Evolutionary conservation across 805 yeast species (phyloP).

Genomic region (Candida succiphila): DNA sequence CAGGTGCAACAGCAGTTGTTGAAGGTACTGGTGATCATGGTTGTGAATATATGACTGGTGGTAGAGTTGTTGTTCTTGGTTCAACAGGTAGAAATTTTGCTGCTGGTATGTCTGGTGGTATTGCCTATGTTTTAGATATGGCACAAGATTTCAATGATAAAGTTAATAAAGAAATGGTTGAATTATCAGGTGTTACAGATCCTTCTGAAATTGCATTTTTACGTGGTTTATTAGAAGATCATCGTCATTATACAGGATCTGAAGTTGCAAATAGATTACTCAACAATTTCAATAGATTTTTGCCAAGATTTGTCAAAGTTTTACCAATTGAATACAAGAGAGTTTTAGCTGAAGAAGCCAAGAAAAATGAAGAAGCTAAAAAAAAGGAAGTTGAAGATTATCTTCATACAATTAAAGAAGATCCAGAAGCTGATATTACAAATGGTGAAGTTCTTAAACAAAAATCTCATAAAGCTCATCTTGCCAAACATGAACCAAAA

Average conservation of each 20-base stretch:
- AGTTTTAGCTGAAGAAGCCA: constrained; percentile 73
- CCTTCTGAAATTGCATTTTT: constrained; percentile 91
- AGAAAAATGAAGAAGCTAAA: constrained; percentile 52
- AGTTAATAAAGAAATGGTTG: constrained; percentile 77
- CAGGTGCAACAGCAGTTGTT: constrained; percentile 94
- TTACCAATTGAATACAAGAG: constrained; percentile 86
- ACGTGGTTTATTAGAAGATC: constrained; percentile 89
- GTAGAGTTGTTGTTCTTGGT: constrained; percentile 90
- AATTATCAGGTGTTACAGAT: constrained; percentile 64
- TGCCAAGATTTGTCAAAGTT: constrained; percentile 87
- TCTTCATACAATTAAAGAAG: constrained; percentile 66
- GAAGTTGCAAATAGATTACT: constrained; percentile 79
- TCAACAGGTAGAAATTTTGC: constrained; percentile 87
- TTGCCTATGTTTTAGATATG: constrained; percentile 90
- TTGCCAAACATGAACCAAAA: constrained; percentile 55
- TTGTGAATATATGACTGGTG: constrained; percentile 99
- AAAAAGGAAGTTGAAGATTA: constrained; percentile 55
- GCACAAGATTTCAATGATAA: constrained; percentile 83
- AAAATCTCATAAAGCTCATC: constrained; percentile 26
- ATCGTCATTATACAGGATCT: constrained; percentile 89
- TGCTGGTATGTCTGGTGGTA: constrained; percentile 99
- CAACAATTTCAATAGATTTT: constrained; percentile 77
- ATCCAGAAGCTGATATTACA: constrained; percentile 77
- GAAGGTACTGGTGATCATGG: constrained; percentile 99
- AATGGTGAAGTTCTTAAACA: constrained; percentile 74